These are phyloP conservation scores for Sugiyamaella mastotermitis DNA, from an alignment of 805 yeast species.

Conservation along the genomic window DNA sequence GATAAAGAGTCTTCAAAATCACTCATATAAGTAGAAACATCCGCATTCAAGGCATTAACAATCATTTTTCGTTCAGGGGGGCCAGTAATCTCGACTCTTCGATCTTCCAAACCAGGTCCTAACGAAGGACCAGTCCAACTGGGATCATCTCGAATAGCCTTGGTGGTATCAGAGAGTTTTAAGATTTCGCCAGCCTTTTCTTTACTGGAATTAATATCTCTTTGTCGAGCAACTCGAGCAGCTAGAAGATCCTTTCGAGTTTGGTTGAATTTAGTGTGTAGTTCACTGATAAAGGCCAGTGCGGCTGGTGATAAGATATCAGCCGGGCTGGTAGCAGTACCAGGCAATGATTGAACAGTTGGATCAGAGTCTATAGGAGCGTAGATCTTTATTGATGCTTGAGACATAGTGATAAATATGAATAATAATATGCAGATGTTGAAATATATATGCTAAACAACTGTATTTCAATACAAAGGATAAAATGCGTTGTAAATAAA, in stretches of 20 bases:
- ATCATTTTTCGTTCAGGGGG: conserved; percentile 75
- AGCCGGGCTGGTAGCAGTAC: conserved; percentile 31
- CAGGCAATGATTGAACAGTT: background rate
- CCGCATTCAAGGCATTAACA: conserved; percentile 63
- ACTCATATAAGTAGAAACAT: conserved; percentile 69
- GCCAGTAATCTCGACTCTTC: conserved; percentile 72
- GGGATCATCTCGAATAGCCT: conserved; percentile 51
- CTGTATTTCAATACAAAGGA: too few relatives aligned
- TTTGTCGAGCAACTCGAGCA: conserved; percentile 48
- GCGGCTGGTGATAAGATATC: conserved; percentile 56
- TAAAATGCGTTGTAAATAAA: too few relatives aligned
- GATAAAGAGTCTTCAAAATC: conserved; percentile 71
- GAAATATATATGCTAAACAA: too few relatives aligned
- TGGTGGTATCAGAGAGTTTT: conserved; percentile 26
- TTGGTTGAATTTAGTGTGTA: conserved; percentile 55
- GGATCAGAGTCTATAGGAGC: conserved; percentile 1
- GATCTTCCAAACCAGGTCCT: conserved; percentile 62
- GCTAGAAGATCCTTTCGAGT: conserved; percentile 49
- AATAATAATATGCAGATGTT: too few relatives aligned
- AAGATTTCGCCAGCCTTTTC: conserved; percentile 45
- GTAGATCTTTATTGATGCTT: background rate
- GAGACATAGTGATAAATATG: too few relatives aligned
- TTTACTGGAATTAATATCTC: too few relatives aligned
- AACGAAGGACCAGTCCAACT: conserved; percentile 67
- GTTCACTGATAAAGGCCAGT: conserved; percentile 54